Evolutionary conservation across 768 basidiomycete genomes (phyloP).

Genomic region (Podaxis mareebaensis): DNA sequence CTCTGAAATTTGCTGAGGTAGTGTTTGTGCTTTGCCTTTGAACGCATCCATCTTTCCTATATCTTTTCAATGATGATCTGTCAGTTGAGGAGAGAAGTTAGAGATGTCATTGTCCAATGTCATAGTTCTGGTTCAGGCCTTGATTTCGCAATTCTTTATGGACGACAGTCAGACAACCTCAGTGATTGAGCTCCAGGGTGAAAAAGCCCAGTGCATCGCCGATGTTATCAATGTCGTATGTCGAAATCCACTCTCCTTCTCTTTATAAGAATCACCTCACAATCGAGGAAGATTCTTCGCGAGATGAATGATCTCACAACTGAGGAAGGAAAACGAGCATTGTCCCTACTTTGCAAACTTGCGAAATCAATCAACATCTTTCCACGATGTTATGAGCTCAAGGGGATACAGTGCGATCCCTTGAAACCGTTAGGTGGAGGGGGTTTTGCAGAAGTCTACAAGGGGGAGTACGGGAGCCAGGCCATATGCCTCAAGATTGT

Average conservation of each 20-base stretch:
- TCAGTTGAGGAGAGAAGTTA: too few relatives aligned
- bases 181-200: not conserved
- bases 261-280: not conserved
- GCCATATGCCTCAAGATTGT: not conserved
- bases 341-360: not conserved
- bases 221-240: not conserved
- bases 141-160: not conserved
- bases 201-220: not conserved
- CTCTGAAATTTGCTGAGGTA: too few relatives aligned
- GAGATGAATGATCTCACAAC: not conserved
- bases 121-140: too few relatives aligned
- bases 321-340: not conserved
- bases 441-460: conserved; percentile 1
- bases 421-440: not conserved
- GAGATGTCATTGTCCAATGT: too few relatives aligned
- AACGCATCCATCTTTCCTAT: too few relatives aligned
- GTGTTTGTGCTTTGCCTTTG: too few relatives aligned
- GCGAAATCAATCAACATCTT: not conserved
- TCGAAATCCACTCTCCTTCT: not conserved
- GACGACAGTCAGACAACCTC: not conserved
- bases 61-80: too few relatives aligned
- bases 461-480: not conserved
- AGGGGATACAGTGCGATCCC: not conserved
- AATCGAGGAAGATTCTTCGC: not conserved
- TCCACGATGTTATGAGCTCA: not conserved